Conservation (phyloP, 345 rosid genomes). For the Aquilaria malaccensis region DNA sequence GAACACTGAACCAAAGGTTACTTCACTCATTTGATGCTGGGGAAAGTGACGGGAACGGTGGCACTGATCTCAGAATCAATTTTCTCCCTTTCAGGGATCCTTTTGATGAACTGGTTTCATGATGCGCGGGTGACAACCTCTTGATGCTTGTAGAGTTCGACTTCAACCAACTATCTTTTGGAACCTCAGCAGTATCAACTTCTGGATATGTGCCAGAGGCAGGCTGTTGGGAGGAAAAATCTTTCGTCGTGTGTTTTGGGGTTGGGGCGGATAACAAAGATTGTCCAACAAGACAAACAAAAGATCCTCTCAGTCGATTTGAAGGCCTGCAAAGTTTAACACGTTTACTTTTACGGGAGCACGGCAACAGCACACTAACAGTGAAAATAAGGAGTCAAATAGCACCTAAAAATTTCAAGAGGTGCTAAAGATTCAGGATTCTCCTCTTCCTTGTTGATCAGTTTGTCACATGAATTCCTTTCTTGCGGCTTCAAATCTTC, state of each 20-base stretch:
- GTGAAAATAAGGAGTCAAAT: constrained; percentile 1
- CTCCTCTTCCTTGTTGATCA: constrained; percentile 17
- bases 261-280: constrained; percentile 13
- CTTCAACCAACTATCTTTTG: constrained; percentile 12
- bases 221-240: constrained; percentile 12
- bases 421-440: constrained; percentile 15
- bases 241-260: constrained; percentile 13
- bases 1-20: too few species aligned
- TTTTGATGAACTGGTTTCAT: constrained; percentile 17
- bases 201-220: constrained; percentile 19
- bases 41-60: constrained; percentile 25
- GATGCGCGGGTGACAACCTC: constrained; percentile 30
- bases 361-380: background rate
- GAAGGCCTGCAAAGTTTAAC: constrained; percentile 9
- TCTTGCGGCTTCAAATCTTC: constrained; percentile 21
- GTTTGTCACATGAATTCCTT: constrained; percentile 5
- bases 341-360: background rate
- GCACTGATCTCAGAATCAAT: constrained; percentile 36
- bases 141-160: constrained; percentile 28
- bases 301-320: constrained; percentile 15
- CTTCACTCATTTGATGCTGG: constrained; percentile 14
- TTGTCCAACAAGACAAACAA: constrained; percentile 10
- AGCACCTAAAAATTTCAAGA: constrained; percentile 25
- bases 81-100: constrained; percentile 21
- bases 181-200: constrained; percentile 21